These are phyloP conservation scores for Amanita fuliginea DNA, from an alignment of 768 basidiomycete species.

Conservation along the genomic window DNA sequence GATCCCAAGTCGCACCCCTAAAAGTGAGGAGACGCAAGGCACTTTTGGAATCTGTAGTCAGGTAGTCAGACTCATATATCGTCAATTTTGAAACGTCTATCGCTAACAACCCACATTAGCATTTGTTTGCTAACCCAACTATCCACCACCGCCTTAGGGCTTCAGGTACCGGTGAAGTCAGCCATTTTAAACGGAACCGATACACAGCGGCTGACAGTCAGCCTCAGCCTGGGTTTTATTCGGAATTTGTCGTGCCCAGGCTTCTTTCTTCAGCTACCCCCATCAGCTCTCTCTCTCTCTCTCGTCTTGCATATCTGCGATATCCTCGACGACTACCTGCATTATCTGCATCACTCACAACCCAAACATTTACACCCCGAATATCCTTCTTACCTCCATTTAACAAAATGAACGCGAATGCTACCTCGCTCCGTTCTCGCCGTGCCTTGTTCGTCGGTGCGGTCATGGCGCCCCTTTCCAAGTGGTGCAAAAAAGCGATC, in stretches of 20 bases:
- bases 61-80: too few relatives aligned
- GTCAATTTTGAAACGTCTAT: too few relatives aligned
- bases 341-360: too few relatives aligned
- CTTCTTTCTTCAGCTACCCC: not conserved
- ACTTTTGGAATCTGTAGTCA: too few relatives aligned
- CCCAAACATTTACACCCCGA: too few relatives aligned
- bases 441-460: not conserved
- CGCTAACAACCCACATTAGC: too few relatives aligned
- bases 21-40: too few relatives aligned
- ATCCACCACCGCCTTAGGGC: not conserved
- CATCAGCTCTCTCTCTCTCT: not conserved
- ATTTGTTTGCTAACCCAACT: not conserved
- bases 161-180: too few relatives aligned
- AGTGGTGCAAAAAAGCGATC: not conserved
- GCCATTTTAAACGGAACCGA: too few relatives aligned
- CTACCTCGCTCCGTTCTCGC: not conserved
- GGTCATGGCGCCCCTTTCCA: not conserved
- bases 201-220: not conserved
- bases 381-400: constrained; percentile 1
- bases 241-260: not conserved
- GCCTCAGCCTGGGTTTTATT: too few relatives aligned
- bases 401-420: not conserved
- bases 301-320: not conserved
- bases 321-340: too few relatives aligned
- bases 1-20: too few relatives aligned